Percentiles rank a stretch among this genome's conserved stretches.
Conservation (phyloP, 768 basidiomycete genomes). For the Russula ochroleuca region DNA sequence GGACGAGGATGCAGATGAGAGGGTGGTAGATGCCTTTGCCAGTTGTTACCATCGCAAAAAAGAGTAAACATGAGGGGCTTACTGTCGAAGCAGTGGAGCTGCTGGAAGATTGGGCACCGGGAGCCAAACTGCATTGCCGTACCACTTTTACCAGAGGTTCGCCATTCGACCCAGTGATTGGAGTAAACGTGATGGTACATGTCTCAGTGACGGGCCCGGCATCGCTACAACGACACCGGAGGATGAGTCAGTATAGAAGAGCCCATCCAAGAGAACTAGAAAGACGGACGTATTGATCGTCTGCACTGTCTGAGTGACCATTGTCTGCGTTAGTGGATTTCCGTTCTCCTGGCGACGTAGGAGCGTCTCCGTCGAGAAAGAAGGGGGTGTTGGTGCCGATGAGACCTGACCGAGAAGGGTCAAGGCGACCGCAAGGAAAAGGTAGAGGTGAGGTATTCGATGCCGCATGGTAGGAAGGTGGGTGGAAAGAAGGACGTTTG, state of each 20-base stretch:
- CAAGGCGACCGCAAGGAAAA: slow-evolving; percentile 3
- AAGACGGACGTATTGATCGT: slow-evolving; percentile 42
- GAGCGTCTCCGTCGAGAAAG: slow-evolving; percentile 2
- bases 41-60: background rate
- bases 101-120: slow-evolving; percentile 3
- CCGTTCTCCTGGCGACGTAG: slow-evolving; percentile 27
- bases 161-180: slow-evolving; percentile 33
- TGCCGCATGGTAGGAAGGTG: slow-evolving; percentile 31
- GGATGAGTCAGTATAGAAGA: background rate
- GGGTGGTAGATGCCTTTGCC: background rate
- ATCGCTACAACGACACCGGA: slow-evolving; percentile 20
- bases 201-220: slow-evolving; percentile 36
- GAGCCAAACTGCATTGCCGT: slow-evolving; percentile 32
- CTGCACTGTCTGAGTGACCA: slow-evolving; percentile 37
- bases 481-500: slow-evolving; percentile 23
- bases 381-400: slow-evolving; percentile 1
- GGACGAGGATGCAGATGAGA: slow-evolving; percentile 7
- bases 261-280: background rate
- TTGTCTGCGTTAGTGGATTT: slow-evolving; percentile 33
- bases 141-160: slow-evolving; percentile 35
- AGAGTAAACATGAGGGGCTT: background rate
- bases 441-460: slow-evolving; percentile 13
- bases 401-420: slow-evolving; percentile 10
- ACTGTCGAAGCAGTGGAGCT: background rate
- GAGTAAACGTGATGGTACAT: slow-evolving; percentile 38